Evolutionary conservation across 345 rosid species (phyloP).

Genomic region (Sonneratia caseolaris): DNA sequence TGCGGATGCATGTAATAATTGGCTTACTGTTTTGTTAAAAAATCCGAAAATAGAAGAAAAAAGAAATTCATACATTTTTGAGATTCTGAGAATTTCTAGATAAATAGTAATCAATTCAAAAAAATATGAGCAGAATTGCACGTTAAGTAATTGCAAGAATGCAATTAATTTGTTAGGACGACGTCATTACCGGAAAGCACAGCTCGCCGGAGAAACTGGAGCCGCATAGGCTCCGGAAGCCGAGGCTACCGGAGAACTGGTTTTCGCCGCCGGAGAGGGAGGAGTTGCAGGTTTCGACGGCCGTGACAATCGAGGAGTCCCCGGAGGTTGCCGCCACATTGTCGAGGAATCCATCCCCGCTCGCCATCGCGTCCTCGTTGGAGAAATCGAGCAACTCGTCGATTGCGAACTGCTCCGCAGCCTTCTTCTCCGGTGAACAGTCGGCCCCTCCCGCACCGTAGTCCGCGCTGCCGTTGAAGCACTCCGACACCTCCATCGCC

Average conservation of each 20-base stretch:
- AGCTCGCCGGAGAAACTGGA: constrained; percentile 46
- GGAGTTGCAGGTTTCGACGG: constrained; percentile 33
- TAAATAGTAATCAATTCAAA: too few species aligned
- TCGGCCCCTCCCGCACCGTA: constrained; percentile 16
- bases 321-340: constrained; percentile 24
- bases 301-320: constrained; percentile 35
- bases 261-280: constrained; percentile 32
- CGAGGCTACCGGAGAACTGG: constrained; percentile 12
- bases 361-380: constrained; percentile 34
- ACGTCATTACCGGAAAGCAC: constrained; percentile 48
- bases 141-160: too few species aligned
- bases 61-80: too few species aligned
- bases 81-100: too few species aligned
- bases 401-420: constrained; percentile 39
- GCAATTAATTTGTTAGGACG: too few species aligned
- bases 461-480: constrained; percentile 14
- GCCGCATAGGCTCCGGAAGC: constrained; percentile 28
- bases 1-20: too few species aligned
- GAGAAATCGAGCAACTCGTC: constrained; percentile 70
- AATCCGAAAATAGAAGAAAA: too few species aligned
- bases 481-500: constrained; percentile 38
- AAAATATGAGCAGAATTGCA: too few species aligned
- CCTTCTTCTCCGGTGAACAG: constrained; percentile 30
- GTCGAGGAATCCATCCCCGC: constrained; percentile 27
- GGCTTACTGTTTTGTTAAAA: too few species aligned